Base-by-base conservation (phyloP, 495 filamentous ascomycete species). In the Rhizodiscina lignyota region DNA sequence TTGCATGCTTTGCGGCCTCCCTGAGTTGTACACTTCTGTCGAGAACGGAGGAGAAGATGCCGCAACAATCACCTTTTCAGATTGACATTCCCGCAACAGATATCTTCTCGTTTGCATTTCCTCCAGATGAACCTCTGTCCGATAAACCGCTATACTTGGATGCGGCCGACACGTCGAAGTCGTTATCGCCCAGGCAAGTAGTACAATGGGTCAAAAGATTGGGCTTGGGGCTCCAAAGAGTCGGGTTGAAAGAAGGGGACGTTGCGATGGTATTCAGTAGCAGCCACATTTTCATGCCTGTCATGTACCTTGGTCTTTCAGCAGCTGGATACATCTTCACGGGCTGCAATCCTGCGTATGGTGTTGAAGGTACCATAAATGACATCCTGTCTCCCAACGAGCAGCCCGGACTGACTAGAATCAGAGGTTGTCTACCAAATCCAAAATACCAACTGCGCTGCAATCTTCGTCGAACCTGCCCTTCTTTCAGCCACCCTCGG, bases 281-380 rank as follows among this genome's bases (percentile, higher is more conserved):
- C 15, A 66, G 65, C 47, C 61, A 66, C 38, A 63, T 67, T 17
- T 63, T 61, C 44, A 51, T 66, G 0, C 63, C 63, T 1, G 53
- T 59, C 11, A 52, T 57, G 18, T 65, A 65, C 48, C 48, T 65
- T 18, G 63, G 56, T 0, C 53, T 64, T 30, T 48, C 60, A 0
- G 60, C 59, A 24, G 37, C 45, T 43, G 59, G 55, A 18, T 47
- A 50, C 34, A 40, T 64, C 23, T 61, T 62, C 43, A 55, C 43
- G 35, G 50, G 52, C 15, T 52, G 48, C 29, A 58, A 55, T 46
- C 52, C 52, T 10, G 48, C 52, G 2, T 58, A 58, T 33, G 41
- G 39, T 2, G 46, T 53, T 16, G 34, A 43, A 27, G 50, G 50
- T 53, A 28, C 30, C 24, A 8, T 27, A 27, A 8, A n/a, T n/a